phyloP scores from a whole-genome alignment of 495 filamentous ascomycete genomes.

The Penicillium tannophilum region DNA sequence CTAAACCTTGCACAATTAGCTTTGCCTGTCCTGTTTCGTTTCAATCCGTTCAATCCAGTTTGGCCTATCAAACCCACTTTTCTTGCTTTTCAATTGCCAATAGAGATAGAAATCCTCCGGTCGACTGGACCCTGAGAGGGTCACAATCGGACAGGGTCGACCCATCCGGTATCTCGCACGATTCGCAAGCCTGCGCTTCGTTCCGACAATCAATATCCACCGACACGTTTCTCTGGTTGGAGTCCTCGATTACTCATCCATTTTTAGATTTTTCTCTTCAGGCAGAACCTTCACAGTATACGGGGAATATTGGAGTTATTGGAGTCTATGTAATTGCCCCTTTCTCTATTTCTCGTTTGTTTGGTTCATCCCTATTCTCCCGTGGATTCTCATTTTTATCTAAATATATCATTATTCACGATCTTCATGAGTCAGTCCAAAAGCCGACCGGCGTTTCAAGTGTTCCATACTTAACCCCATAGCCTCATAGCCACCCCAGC shows the following conservation, averaged over 20 bases:
- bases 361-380: neutral
- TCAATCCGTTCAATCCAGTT: neutral
- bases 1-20: no score
- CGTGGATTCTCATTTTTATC: neutral
- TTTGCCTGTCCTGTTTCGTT: neutral
- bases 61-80: neutral
- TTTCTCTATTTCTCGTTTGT: neutral
- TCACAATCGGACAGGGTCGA: slow-evolving; percentile 12
- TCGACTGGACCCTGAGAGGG: slow-evolving; percentile 21
- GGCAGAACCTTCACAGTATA: no score
- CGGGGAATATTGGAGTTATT: neutral
- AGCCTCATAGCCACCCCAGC: slow-evolving; percentile 1
- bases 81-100: slow-evolving; percentile 12
- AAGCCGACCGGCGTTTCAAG: slow-evolving; percentile 3
- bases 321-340: neutral
- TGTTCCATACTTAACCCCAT: slow-evolving; percentile 8
- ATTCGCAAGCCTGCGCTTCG: slow-evolving; percentile 24
- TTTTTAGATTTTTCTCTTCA: neutral
- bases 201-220: slow-evolving; percentile 16
- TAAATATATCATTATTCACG: no score
- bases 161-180: slow-evolving; percentile 6
- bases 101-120: slow-evolving; percentile 14
- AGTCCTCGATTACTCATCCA: slow-evolving; percentile 9
- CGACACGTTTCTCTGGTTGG: slow-evolving; percentile 11
- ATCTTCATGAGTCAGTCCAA: neutral